A percentile compares a stretch with the other conserved stretches of the same genome.
Conservation (phyloP, 352 stramenopile species). For the Phytophthora pistaciae region DNA sequence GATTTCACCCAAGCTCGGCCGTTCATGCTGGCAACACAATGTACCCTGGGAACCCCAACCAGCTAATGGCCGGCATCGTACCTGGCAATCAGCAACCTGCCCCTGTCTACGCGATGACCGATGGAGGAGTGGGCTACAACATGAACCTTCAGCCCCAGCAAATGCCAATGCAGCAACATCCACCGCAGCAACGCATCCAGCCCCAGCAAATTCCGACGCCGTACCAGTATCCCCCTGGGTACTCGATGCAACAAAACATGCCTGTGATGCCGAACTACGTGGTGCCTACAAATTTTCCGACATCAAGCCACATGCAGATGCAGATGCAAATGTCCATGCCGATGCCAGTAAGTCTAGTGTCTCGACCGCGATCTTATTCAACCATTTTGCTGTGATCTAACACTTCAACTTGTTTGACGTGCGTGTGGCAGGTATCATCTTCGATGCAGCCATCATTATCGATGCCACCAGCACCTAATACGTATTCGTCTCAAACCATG, state of each 20-base stretch:
- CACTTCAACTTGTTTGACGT: constrained; percentile 3
- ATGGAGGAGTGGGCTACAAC: constrained; percentile 48
- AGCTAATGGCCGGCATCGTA: constrained; percentile 27
- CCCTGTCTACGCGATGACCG: constrained; percentile 55
- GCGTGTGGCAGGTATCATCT: constrained; percentile 29
- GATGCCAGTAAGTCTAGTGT: constrained; percentile 38
- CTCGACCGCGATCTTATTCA: background rate
- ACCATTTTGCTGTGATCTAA: constrained; percentile 5
- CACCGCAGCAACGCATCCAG: constrained; percentile 29
- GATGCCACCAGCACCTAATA: constrained; percentile 39
- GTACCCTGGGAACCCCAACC: constrained; percentile 36
- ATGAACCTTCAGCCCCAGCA: constrained; percentile 42
- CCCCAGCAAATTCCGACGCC: constrained; percentile 28
- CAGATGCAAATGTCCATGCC: constrained; percentile 44
- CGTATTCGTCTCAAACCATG: constrained; percentile 46
- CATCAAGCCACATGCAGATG: constrained; percentile 53
- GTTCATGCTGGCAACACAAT: constrained; percentile 35
- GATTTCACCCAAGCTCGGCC: constrained; percentile 46
- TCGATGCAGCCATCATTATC: constrained; percentile 37
- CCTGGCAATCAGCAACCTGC: constrained; percentile 29
- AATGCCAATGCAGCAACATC: constrained; percentile 27
- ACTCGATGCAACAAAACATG: constrained; percentile 55
- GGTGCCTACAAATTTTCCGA: constrained; percentile 45
- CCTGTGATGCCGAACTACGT: constrained; percentile 61
- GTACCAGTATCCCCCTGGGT: constrained; percentile 53